phyloP scores from a whole-genome alignment of 2,329 filamentous ascomycete species.

The Hypoxylon sp. region DNA sequence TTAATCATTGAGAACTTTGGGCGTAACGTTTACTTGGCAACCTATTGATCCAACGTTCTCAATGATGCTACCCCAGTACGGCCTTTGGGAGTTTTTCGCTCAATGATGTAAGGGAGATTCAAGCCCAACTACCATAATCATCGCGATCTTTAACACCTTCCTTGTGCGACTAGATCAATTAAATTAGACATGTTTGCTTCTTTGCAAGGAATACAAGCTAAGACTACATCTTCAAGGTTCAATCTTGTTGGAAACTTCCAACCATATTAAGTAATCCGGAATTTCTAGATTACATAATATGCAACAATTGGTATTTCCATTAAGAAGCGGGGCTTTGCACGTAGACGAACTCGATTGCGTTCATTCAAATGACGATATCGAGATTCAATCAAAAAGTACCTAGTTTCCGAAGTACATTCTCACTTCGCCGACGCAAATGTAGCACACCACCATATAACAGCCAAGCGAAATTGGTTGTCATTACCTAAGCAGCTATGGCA shows the following conservation, averaged over 20 bases:
- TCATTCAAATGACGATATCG: slow-evolving; percentile 9
- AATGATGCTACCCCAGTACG: no score
- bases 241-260: neutral
- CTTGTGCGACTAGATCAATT: neutral
- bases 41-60: no score
- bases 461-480: neutral
- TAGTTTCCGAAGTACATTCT: neutral
- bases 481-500: slow-evolving; percentile 13
- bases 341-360: neutral
- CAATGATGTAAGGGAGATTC: neutral
- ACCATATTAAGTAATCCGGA: neutral
- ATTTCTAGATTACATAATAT: neutral
- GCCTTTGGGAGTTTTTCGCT: no score
- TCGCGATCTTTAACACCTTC: neutral
- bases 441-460: slow-evolving; percentile 10
- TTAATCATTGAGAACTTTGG: no score
- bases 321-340: neutral
- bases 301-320: neutral
- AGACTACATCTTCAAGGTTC: neutral
- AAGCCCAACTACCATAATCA: neutral
- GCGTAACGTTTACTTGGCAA: no score
- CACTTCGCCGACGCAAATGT: slow-evolving; percentile 13
- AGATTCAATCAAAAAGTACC: neutral
- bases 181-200: neutral
- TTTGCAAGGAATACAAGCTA: neutral